Evolutionary conservation across 2,329 filamentous ascomycete genomes (phyloP).

Genomic region (Fusarium bulbicola): DNA sequence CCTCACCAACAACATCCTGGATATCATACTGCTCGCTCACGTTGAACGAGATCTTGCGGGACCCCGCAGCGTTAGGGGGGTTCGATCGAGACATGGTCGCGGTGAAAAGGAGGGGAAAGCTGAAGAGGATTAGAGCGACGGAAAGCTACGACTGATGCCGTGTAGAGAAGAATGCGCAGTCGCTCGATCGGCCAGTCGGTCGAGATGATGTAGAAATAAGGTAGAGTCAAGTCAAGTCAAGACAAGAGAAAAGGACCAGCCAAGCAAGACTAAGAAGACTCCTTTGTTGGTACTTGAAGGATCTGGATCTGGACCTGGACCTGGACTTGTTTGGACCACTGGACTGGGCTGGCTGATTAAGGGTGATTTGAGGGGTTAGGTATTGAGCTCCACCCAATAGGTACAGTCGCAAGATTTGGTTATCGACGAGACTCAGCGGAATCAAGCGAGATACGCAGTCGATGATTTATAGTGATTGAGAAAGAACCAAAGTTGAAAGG

Average conservation of each 20-base stretch:
- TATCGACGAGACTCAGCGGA: slow-evolving; percentile 5
- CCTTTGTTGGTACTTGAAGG: slow-evolving; percentile 33
- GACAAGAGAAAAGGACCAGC: slow-evolving; percentile 29
- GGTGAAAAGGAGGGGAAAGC: slow-evolving; percentile 5
- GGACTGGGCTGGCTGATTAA: slow-evolving; percentile 25
- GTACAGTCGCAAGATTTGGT: slow-evolving; percentile 16
- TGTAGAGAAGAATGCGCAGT: slow-evolving; percentile 13
- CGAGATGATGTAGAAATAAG: slow-evolving; percentile 18
- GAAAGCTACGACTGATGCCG: not conserved
- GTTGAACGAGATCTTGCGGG: slow-evolving; percentile 99
- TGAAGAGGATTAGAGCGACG: not conserved
- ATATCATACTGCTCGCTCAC: slow-evolving; percentile 99
- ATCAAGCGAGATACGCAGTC: slow-evolving; percentile 14
- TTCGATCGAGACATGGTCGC: slow-evolving; percentile 62
- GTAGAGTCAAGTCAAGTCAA: slow-evolving; percentile 17
- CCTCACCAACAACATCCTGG: slow-evolving; percentile 98
- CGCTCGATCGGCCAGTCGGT: slow-evolving; percentile 21
- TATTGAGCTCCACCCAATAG: slow-evolving; percentile 33
- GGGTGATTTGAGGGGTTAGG: slow-evolving; percentile 32
- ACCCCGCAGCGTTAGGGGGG: slow-evolving; percentile 67
- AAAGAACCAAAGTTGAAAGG: not conserved
- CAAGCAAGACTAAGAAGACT: slow-evolving; percentile 32
- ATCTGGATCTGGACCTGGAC: not conserved
- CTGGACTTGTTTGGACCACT: not conserved
- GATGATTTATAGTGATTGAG: not conserved